Evolutionary conservation across 2,329 filamentous ascomycete genomes (phyloP).

Genomic region (Fusarium sp.): DNA sequence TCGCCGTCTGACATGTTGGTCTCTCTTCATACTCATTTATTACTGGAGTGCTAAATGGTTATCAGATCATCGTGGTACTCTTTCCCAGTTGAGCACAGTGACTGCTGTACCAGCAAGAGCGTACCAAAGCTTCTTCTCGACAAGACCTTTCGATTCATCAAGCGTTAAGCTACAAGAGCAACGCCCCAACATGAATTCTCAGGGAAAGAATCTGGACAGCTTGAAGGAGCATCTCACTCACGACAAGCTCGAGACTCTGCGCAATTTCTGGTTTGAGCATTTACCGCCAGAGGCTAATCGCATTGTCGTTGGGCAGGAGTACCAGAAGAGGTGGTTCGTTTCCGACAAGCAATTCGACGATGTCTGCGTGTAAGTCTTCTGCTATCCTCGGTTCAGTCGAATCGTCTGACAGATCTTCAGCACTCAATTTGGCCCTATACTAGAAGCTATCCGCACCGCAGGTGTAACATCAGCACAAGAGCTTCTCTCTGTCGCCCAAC

Average conservation of each 20-base stretch:
- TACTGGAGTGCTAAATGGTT: constrained; percentile 40
- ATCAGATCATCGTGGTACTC: constrained; percentile 24
- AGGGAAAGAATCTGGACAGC: background rate
- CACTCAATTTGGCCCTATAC: constrained; percentile 49
- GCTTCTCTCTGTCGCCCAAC: constrained; percentile 48
- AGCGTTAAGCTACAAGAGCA: background rate
- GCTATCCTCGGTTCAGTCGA: fast-evolving
- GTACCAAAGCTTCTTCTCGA: constrained; percentile 1
- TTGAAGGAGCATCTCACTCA: constrained; percentile 46
- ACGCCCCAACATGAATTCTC: constrained; percentile 14
- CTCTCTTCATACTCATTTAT: constrained; percentile 30
- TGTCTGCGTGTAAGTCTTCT: constrained; percentile 51
- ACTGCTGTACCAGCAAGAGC: constrained; percentile 7
- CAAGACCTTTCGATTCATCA: constrained; percentile 12
- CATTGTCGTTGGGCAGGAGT: constrained; percentile 44
- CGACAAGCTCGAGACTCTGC: constrained; percentile 48
- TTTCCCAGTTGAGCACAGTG: constrained; percentile 18
- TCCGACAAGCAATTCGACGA: constrained; percentile 52
- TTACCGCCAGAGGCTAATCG: constrained; percentile 45
- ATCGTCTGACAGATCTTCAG: constrained; percentile 34
- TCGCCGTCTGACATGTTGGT: constrained; percentile 42
- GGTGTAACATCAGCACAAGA: constrained; percentile 47
- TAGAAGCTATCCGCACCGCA: constrained; percentile 51
- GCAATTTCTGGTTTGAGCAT: constrained; percentile 57
- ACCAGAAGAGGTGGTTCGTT: constrained; percentile 53